A percentile compares a stretch with the other conserved stretches of the same genome.
These are phyloP conservation scores for Paspalum vaginatum DNA, from an alignment of 176 grass and related monocot species.

Conservation along the genomic window DNA sequence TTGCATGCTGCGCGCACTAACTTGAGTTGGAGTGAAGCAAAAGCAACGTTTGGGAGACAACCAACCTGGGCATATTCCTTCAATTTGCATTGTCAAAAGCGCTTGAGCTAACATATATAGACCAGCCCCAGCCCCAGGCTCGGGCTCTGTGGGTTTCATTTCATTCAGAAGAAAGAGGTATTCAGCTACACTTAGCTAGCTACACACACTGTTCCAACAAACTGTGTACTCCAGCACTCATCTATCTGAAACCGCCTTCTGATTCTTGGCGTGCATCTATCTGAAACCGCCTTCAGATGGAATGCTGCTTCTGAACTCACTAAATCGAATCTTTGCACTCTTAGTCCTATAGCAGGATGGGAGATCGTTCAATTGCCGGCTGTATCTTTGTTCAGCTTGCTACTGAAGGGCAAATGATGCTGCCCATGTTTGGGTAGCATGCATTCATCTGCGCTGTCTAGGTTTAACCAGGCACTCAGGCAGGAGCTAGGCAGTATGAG, in stretches of 20 bases:
- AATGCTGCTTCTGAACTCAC: neutral
- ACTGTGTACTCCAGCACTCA: constrained; percentile 5
- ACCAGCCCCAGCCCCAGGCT: no score
- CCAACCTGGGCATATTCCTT: constrained; percentile 28
- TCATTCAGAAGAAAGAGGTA: neutral
- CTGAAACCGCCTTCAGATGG: neutral
- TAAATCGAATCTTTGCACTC: neutral
- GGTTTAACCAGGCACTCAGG: neutral
- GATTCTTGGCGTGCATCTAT: neutral
- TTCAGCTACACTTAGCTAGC: neutral
- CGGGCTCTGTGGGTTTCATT: neutral
- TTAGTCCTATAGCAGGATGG: neutral
- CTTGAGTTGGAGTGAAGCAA: constrained; percentile 69
- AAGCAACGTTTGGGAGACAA: constrained; percentile 27
- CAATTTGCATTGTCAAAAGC: constrained; percentile 9
- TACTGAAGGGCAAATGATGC: neutral
- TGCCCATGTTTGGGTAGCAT: neutral
- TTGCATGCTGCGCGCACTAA: neutral
- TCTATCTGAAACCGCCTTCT: neutral
- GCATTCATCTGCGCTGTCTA: constrained; percentile 3
- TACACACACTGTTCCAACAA: constrained; percentile 32
- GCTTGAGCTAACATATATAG: neutral
- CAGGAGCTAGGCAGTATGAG: neutral
- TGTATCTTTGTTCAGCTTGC: neutral
- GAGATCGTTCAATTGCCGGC: neutral